A percentile compares a stretch with the other conserved stretches of the same genome.
phyloP scores from a whole-genome alignment of 441 rosid species.

The Euphorbia celastroides region DNA sequence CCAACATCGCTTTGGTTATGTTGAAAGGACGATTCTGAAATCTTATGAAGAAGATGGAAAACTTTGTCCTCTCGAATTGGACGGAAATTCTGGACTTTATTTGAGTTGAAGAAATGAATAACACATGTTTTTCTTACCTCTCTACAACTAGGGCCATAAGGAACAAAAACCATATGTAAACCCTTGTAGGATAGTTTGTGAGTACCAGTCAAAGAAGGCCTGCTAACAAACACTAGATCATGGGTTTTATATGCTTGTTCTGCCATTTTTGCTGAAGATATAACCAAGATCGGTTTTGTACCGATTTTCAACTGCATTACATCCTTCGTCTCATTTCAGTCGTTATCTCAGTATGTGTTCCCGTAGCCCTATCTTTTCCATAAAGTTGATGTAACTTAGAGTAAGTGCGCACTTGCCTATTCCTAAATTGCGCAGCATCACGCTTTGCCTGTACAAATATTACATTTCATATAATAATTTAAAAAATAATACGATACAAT shows the following conservation, averaged over 20 bases:
- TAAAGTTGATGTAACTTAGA: background rate
- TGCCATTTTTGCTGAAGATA: slow-evolving; percentile 36
- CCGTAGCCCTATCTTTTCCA: background rate
- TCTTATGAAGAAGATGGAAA: slow-evolving; percentile 22
- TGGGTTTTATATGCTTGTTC: slow-evolving; percentile 30
- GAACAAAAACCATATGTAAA: slow-evolving; percentile 27
- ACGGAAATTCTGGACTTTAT: slow-evolving; percentile 32
- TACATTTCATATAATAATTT: too few species aligned
- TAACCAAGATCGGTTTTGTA: too few species aligned
- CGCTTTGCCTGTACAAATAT: background rate
- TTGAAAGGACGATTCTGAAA: slow-evolving; percentile 8
- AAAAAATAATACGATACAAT: too few species aligned
- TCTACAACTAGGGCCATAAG: slow-evolving; percentile 28
- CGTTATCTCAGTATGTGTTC: background rate
- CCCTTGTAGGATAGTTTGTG: slow-evolving; percentile 26
- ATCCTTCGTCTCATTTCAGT: background rate
- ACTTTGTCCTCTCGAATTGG: slow-evolving; percentile 46
- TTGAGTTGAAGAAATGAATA: slow-evolving; percentile 33
- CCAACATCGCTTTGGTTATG: background rate
- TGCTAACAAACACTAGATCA: too few species aligned
- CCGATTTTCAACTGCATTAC: too few species aligned
- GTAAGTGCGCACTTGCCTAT: background rate
- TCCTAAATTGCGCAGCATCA: background rate
- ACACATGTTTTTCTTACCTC: slow-evolving; percentile 35
- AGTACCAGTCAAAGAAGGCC: slow-evolving; percentile 25